Base-by-base conservation (phyloP, 371 early-diverging fungal genomes). In the Mucor sp. region DNA sequence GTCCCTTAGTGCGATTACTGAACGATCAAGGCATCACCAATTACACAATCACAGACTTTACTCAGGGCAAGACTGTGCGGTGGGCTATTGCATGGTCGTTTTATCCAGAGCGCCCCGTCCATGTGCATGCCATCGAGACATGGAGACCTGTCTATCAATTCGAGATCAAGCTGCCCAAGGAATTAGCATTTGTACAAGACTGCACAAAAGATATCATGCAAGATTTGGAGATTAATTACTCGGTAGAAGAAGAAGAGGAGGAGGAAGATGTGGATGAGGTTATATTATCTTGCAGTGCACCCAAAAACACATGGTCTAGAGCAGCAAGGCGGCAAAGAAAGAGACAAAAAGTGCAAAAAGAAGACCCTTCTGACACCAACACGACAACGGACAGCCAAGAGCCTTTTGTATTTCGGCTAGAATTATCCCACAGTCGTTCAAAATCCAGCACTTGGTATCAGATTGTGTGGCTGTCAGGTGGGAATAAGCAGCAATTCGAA, bases 21-120 rank as follows among this genome's bases (percentile, higher is more conserved):
- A 78, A 78, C 35, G 65, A 71, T 23, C 48, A 48, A 8, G 62
- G 78, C 71, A 84, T 82, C 27, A 70, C 64, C 15, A 85, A 85
- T 57, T 81, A 77, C 39, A 74, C 75, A 15, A 74, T 83, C 3
- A 87, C 84, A 1, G 83, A 84, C 58, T 84, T 90, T 62, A 74
- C 68, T 39, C 87, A 89, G 41, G 88, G 87, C 1, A 74, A 75
- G 48, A 89, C 91, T 1, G 80, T 76, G 17, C 74, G 91, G 19
- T 90, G 91, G 91, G 88, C 77, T 0, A 77, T 90, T 56, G 91
- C 83, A 2, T 90, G 91, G 91, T 85, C 88, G 3, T 88, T 88
- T 66, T 71, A 74, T 43, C 50, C 70, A 19, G 62, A 74, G 8
- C 75, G 81, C 19, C 73, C 76, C 19, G 62, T 74, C 19, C 70